These are phyloP conservation scores for Amphibolis antarctica DNA, from an alignment of 106 monocot genomes.

Conservation along the genomic window DNA sequence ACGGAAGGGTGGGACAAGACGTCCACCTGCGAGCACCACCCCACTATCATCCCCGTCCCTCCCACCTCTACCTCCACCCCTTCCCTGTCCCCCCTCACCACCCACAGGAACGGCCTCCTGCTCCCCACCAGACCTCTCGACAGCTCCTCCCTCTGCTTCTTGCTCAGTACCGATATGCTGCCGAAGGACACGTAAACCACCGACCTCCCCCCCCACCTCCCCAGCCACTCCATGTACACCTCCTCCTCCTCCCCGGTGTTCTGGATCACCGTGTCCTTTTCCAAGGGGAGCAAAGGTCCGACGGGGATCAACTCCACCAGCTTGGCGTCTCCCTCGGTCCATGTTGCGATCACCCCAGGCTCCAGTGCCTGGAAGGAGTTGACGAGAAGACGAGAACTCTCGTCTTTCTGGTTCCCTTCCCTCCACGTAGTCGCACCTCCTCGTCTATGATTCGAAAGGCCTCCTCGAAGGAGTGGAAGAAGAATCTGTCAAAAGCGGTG, in stretches of 20 bases:
- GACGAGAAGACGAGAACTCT: constrained; percentile 19
- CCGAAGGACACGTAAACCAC: constrained; percentile 76
- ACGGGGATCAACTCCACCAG: constrained; percentile 29
- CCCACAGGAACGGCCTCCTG: constrained; percentile 44
- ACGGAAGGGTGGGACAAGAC: constrained; percentile 21
- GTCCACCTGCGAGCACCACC: constrained; percentile 27
- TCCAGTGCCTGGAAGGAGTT: constrained; percentile 49
- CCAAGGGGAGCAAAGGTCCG: constrained; percentile 19
- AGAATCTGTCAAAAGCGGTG: neutral
- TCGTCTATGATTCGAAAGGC: neutral
- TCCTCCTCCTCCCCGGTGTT: constrained; percentile 2
- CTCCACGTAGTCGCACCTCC: neutral
- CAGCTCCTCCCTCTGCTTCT: constrained; percentile 37
- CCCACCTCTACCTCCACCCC: constrained; percentile 12
- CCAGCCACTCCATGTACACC: constrained; percentile 30
- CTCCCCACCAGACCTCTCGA: constrained; percentile 13
- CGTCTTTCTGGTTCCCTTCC: neutral
- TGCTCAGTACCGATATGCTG: constrained; percentile 19
- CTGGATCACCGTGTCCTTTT: neutral
- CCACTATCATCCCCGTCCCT: constrained; percentile 21
- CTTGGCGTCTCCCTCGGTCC: too few species aligned
- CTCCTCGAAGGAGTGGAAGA: neutral
- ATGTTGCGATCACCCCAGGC: constrained; percentile 1
- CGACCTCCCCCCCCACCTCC: constrained; percentile 25
- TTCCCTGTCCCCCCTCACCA: constrained; percentile 27